A percentile compares a stretch with the other conserved stretches of the same genome.
Conservation (phyloP, 2,329 filamentous ascomycete genomes). For the Ophiostoma populinum region DNA sequence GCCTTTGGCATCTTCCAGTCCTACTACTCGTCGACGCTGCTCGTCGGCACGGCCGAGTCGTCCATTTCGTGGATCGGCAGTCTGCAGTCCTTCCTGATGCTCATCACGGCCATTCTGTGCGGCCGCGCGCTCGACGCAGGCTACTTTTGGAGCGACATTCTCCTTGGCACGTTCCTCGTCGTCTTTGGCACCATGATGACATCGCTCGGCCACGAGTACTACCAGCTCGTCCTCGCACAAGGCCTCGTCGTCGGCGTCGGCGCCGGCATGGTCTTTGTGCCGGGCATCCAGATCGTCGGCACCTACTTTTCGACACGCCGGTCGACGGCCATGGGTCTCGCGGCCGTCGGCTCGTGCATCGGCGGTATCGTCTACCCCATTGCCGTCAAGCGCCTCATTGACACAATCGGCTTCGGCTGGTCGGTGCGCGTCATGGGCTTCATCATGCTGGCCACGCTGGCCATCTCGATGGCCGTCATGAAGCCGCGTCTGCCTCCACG, state of each 20-base stretch:
- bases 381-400: slow-evolving; percentile 16
- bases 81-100: slow-evolving; percentile 27
- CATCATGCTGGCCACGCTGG: slow-evolving; percentile 8
- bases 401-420: slow-evolving; percentile 13
- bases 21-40: slow-evolving; percentile 3
- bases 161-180: slow-evolving; percentile 23
- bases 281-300: slow-evolving; percentile 34
- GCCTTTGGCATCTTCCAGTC: slow-evolving; percentile 6
- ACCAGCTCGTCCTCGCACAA: slow-evolving; percentile 34
- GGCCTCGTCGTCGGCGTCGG: slow-evolving; percentile 41
- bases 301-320: slow-evolving; percentile 26
- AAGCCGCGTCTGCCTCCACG: slow-evolving; percentile 8
- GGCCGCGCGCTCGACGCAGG: slow-evolving; percentile 32
- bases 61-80: slow-evolving; percentile 29
- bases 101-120: slow-evolving; percentile 23
- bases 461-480: slow-evolving; percentile 6
- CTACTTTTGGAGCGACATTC: slow-evolving; percentile 23
- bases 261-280: slow-evolving; percentile 35
- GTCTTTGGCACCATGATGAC: slow-evolving; percentile 29
- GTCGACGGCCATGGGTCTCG: slow-evolving; percentile 4
- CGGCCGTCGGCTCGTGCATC: slow-evolving; percentile 10
- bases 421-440: slow-evolving; percentile 11
- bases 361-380: slow-evolving; percentile 16
- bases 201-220: slow-evolving; percentile 23
- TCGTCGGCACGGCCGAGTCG: slow-evolving; percentile 5